Evolutionary conservation across 1,284 basidiomycete species (phyloP), one percentile per base, ranked within the genome.

Genomic region (Paramarasmius palmivorus): DNA sequence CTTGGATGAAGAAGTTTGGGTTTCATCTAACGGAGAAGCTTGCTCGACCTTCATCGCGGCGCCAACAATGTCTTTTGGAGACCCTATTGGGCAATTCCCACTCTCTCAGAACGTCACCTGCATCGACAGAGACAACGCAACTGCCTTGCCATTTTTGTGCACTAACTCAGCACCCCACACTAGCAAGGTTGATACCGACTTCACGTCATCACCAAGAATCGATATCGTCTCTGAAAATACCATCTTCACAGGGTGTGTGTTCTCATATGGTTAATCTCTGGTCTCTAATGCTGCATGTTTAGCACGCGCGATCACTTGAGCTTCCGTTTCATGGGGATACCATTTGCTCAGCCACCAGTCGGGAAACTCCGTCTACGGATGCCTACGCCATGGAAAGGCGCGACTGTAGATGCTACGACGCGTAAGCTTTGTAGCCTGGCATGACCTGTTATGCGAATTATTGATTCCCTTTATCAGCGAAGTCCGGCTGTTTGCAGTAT

Each of bases 111-210:
- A 47, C 35, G 40, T 23, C 22, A 44, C 25, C 14, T 29, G 25
- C 29, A 8, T 14, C 44, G 5, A 17, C 14, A 2, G 2, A 26
- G 22, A 37, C 20, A 8, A 5, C 9, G 29, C 42, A 17, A 23
- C 32, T 17, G 53, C 49, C 49, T 36, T 53, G 10, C 59, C 56
- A 7, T 60, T 62, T 34, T 36, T 62, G 5, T 62, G 61, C 49
- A 60, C 61, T 6, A 62, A 62, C 49, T 60, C 59, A 6, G 61
- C 59, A 14, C 61, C 57, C 3, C 59, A 56, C 46, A 60, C 59
- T 17, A 52, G 42, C 38, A 45, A 56, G 20, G 59, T 62, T 9
- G 57, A 62, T 44, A 62, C 61, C 2, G 59, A 62, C 34, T 62
- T 60, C 50, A 51, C 59, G 6, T 29, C 40, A 1, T 56, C 56